Evolutionary conservation across 805 yeast species (phyloP).

Genomic region (Metschnikowia lochheadii): DNA sequence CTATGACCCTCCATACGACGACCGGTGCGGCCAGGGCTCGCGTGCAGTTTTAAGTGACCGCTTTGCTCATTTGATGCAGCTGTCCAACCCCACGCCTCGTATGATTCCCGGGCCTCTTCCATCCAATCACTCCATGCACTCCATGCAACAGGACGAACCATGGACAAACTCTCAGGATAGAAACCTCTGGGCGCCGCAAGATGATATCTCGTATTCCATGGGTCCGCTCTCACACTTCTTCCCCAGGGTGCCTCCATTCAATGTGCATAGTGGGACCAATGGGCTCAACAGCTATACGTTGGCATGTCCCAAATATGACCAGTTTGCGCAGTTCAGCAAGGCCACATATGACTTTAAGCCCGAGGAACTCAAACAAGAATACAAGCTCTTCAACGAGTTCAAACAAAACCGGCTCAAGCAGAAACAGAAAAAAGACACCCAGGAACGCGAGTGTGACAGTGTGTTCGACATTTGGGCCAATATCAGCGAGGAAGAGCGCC

Average conservation of each 20-base stretch:
- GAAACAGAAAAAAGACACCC: neutral
- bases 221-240: neutral
- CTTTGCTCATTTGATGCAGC: neutral
- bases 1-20: neutral
- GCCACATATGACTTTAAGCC: neutral
- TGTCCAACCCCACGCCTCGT: neutral
- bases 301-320: neutral
- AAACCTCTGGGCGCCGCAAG: neutral
- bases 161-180: neutral
- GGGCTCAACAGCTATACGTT: neutral
- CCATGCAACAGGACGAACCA: neutral
- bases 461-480: neutral
- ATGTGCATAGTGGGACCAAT: neutral
- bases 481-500: neutral
- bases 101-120: neutral
- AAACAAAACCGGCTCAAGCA: conserved; percentile 1
- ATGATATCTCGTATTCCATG: neutral
- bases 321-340: neutral
- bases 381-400: neutral
- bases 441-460: neutral
- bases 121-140: neutral
- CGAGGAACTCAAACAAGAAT: neutral
- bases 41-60: neutral
- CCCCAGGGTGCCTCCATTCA: neutral
- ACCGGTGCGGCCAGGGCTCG: neutral